phyloP scores from a whole-genome alignment of 2,329 filamentous ascomycete genomes.

The Graphilbum fragrans region DNA sequence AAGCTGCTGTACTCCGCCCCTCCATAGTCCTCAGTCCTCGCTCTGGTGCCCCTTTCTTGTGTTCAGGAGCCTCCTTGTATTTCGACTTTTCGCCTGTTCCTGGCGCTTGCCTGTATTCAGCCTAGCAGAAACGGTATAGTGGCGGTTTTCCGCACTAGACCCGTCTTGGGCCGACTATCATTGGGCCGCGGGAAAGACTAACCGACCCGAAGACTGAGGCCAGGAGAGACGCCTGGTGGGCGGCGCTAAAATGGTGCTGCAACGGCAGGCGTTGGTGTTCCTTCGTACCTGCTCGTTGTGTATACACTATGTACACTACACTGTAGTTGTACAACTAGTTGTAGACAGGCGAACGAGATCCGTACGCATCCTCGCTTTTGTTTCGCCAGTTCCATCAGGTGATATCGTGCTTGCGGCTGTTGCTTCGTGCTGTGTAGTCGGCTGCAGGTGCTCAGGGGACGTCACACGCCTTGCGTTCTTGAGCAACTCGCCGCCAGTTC shows the following conservation, averaged over 20 bases:
- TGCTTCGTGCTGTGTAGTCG: too few relatives aligned
- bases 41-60: neutral
- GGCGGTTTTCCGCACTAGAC: neutral
- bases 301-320: too few relatives aligned
- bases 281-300: neutral
- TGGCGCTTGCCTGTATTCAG: slow-evolving; percentile 3
- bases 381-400: too few relatives aligned
- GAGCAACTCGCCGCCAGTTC: too few relatives aligned
- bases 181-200: slow-evolving; percentile 25
- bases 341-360: too few relatives aligned
- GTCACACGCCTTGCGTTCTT: too few relatives aligned
- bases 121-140: slow-evolving; percentile 1
- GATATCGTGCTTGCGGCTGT: too few relatives aligned
- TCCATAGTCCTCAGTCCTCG: too few relatives aligned
- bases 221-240: neutral
- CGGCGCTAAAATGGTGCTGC: slow-evolving; percentile 9
- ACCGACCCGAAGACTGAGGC: slow-evolving; percentile 14
- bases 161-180: slow-evolving; percentile 12
- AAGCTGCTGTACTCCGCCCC: too few relatives aligned
- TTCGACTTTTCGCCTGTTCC: neutral
- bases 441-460: too few relatives aligned
- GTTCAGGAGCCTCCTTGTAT: neutral
- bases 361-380: too few relatives aligned
- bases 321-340: too few relatives aligned
- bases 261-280: neutral